Conservation (phyloP, 2,329 filamentous ascomycete genomes). For the Fusarium tricinctum region DNA sequence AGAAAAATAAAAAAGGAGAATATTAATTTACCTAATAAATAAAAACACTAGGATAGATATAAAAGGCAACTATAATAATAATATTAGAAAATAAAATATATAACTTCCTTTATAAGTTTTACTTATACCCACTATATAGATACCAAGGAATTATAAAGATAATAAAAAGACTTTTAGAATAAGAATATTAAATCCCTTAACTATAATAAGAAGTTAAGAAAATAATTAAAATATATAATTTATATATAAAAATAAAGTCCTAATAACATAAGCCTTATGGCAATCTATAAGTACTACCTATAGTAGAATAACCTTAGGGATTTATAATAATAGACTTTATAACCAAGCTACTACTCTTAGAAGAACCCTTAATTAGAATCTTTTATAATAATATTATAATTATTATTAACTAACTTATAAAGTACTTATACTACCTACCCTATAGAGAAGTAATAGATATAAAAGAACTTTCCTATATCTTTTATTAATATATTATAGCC, state of each 20-base stretch:
- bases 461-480: neutral
- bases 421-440: neutral
- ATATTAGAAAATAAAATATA: neutral
- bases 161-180: neutral
- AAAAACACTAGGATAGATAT: too few relatives aligned
- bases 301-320: conserved; percentile 21
- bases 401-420: neutral
- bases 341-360: neutral
- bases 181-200: neutral
- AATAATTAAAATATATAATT: conserved; percentile 18
- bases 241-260: conserved; percentile 9
- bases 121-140: neutral
- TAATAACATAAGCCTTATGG: conserved; percentile 23
- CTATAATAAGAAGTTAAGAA: conserved; percentile 24
- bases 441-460: neutral
- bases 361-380: neutral
- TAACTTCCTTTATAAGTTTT: too few relatives aligned
- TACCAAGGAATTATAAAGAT: neutral
- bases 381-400: conserved; percentile 1
- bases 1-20: neutral
- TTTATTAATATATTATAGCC: neutral
- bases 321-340: conserved; percentile 33
- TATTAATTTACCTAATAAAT: neutral
- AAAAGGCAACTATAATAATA: too few relatives aligned
- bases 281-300: conserved; percentile 22